These are phyloP conservation scores for Candida cerambycidarum DNA, from an alignment of 805 yeast genomes.

Conservation along the genomic window DNA sequence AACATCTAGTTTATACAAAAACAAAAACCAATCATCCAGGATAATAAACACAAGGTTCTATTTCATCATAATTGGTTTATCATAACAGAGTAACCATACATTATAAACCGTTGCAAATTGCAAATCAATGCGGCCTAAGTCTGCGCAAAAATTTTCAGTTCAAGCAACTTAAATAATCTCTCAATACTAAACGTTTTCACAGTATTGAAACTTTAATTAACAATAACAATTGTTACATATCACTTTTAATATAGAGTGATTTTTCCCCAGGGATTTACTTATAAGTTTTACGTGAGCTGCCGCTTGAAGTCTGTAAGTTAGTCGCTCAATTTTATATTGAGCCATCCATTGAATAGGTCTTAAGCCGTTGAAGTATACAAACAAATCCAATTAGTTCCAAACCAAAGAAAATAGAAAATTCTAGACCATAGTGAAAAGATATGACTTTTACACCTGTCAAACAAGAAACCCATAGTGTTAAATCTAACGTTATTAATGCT, in stretches of 20 bases:
- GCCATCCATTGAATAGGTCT: constrained; percentile 15
- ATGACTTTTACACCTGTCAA: constrained; percentile 1
- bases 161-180: constrained; percentile 1
- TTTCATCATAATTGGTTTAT: no score
- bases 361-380: constrained; percentile 24
- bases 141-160: constrained; percentile 5
- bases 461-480: neutral
- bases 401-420: neutral
- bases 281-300: constrained; percentile 41
- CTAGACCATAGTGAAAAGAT: neutral
- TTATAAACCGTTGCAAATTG: no score
- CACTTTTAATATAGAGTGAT: neutral
- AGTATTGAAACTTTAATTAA: neutral
- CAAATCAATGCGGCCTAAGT: neutral
- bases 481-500: constrained; percentile 7
- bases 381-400: constrained; percentile 7
- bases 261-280: constrained; percentile 3
- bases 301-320: constrained; percentile 35
- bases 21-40: no score
- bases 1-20: no score
- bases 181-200: neutral
- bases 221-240: neutral
- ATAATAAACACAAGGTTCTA: no score
- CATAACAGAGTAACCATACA: no score
- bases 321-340: constrained; percentile 38